These are phyloP conservation scores for Heterobasidion parviporum DNA, from an alignment of 1,284 basidiomycete species.

Conservation along the genomic window DNA sequence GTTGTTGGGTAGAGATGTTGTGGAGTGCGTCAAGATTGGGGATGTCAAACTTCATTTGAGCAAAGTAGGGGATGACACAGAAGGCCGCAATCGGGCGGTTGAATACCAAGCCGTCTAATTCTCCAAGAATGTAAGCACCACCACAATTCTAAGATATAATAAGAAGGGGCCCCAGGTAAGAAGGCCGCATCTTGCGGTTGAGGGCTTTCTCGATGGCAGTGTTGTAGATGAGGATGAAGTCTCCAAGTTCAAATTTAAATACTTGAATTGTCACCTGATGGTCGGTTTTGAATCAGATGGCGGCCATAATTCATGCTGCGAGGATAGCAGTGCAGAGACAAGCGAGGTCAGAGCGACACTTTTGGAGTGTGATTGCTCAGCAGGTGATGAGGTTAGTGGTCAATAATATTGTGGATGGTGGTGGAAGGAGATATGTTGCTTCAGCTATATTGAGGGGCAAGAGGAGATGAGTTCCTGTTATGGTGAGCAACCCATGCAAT, in stretches of 20 bases:
- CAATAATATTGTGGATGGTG: constrained; percentile 14
- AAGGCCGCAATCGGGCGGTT: constrained; percentile 20
- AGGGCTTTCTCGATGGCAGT: constrained; percentile 16
- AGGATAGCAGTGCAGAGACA: neutral
- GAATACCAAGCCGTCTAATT: constrained; percentile 21
- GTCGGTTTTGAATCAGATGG: constrained; percentile 5
- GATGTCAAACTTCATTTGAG: neutral
- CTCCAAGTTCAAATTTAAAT: constrained; percentile 13
- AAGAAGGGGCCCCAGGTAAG: constrained; percentile 23
- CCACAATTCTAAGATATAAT: constrained; percentile 16
- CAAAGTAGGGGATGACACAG: constrained; percentile 8
- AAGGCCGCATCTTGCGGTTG: constrained; percentile 18
- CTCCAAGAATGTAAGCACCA: constrained; percentile 22
- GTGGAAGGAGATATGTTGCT: constrained; percentile 26
- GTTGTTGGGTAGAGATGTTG: too few relatives aligned
- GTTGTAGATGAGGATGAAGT: constrained; percentile 21
- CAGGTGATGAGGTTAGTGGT: constrained; percentile 16
- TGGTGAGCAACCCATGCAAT: constrained; percentile 9
- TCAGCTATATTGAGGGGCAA: constrained; percentile 31
- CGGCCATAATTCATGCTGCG: neutral
- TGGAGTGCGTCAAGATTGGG: too few relatives aligned
- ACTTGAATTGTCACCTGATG: constrained; percentile 1
- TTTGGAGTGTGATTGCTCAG: neutral
- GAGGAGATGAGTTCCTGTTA: constrained; percentile 27
- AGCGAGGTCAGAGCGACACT: neutral